phyloP scores from a whole-genome alignment of 768 basidiomycete genomes.

The Leccinum arenicola region DNA sequence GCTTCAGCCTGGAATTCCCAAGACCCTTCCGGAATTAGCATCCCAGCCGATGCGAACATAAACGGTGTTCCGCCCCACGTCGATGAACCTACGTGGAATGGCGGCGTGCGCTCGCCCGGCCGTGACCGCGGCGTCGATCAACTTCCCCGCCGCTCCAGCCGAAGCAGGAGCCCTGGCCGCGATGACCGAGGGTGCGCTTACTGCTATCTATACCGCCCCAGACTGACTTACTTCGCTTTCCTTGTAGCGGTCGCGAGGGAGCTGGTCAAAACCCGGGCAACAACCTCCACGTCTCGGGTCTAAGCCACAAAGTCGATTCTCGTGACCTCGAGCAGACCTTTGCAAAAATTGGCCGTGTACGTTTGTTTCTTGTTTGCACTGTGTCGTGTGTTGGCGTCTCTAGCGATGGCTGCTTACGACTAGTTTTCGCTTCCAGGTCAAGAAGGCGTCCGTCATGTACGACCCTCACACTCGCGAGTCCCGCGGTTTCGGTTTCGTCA shows the following conservation, averaged over 20 bases:
- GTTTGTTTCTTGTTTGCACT: conserved; percentile 22
- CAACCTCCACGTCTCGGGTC: conserved; percentile 61
- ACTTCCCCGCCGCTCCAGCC: conserved; percentile 62
- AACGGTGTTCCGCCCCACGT: conserved; percentile 44
- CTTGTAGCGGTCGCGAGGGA: conserved; percentile 25
- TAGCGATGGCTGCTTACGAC: conserved; percentile 6
- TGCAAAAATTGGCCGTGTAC: conserved; percentile 80
- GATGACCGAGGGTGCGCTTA: conserved; percentile 54
- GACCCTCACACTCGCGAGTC: conserved; percentile 71
- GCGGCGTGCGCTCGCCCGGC: conserved; percentile 42
- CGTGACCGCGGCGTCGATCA: conserved; percentile 39
- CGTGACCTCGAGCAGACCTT: conserved; percentile 88
- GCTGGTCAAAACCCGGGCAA: conserved; percentile 58
- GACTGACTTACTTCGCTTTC: background rate
- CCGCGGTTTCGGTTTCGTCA: conserved; percentile 88
- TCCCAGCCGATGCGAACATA: conserved; percentile 53
- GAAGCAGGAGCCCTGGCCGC: conserved; percentile 75
- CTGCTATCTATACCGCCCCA: background rate
- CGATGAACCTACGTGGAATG: conserved; percentile 59
- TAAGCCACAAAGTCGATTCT: conserved; percentile 65
- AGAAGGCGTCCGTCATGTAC: conserved; percentile 70
- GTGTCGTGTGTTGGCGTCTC: background rate
- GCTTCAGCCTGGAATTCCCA: conserved; percentile 78
- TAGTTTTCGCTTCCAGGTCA: conserved; percentile 34
- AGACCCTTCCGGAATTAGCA: conserved; percentile 75